Conservation (phyloP, 129 eudicot species). For the Flaveria sonorensis region DNA sequence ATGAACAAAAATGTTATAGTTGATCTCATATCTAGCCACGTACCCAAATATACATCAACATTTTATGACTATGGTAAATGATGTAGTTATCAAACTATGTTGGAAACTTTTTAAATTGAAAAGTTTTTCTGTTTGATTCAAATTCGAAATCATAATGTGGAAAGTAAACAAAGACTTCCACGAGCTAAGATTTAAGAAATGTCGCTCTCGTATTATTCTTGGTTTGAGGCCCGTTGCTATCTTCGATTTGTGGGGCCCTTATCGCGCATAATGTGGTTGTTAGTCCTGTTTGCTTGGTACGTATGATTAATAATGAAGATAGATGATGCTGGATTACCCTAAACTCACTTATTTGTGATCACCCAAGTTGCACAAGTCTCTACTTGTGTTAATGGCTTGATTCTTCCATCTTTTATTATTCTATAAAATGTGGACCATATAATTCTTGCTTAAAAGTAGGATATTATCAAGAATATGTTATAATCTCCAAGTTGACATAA, state of each 20-base stretch:
- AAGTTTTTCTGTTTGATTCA: neutral
- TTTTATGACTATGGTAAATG: neutral
- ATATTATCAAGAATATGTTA: constrained; percentile 39
- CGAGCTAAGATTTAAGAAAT: neutral
- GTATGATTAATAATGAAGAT: neutral
- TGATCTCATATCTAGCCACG: no score
- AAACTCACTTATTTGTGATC: constrained; percentile 14
- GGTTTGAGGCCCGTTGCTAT: neutral
- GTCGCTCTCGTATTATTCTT: neutral
- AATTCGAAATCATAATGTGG: neutral
- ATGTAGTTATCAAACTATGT: no score
- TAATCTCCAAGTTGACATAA: constrained; percentile 34
- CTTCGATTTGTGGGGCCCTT: neutral
- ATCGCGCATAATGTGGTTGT: neutral
- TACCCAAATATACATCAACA: neutral
- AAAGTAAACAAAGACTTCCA: neutral
- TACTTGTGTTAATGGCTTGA: constrained; percentile 21
- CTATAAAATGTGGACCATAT: constrained; percentile 38
- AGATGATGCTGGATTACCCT: neutral
- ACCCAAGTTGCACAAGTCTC: constrained; percentile 7
- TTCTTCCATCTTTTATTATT: constrained; percentile 37
- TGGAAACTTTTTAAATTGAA: no score
- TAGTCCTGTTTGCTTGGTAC: neutral
- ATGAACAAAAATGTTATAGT: no score
- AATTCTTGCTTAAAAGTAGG: constrained; percentile 32